phyloP scores from a whole-genome alignment of 306 rosid genomes.

The Glycyrrhiza uralensis region DNA sequence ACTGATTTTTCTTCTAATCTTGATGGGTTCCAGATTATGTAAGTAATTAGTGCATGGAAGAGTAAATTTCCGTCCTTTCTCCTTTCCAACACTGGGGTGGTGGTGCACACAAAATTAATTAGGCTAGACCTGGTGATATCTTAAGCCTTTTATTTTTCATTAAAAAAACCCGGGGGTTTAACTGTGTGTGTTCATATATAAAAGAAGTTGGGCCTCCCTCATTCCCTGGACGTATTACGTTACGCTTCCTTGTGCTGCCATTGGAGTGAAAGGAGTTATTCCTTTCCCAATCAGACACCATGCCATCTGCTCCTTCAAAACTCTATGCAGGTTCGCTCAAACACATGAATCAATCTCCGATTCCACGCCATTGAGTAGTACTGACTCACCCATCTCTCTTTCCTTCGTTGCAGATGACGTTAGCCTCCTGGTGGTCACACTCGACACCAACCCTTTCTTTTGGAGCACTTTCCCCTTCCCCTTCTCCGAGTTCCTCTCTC shows the following conservation, averaged over 20 bases:
- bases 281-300: slow-evolving; percentile 6
- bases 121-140: too few relatives aligned
- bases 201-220: too few relatives aligned
- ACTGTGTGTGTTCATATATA: too few relatives aligned
- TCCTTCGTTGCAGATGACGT: slow-evolving; percentile 71
- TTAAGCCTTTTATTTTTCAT: too few relatives aligned
- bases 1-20: too few relatives aligned
- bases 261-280: not conserved
- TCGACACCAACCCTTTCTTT: slow-evolving; percentile 89
- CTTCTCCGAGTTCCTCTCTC: slow-evolving; percentile 80
- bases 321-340: slow-evolving; percentile 54
- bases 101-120: too few relatives aligned
- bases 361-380: not conserved
- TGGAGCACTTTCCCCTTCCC: slow-evolving; percentile 69
- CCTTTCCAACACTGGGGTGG: too few relatives aligned
- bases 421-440: slow-evolving; percentile 71
- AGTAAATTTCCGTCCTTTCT: too few relatives aligned
- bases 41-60: too few relatives aligned
- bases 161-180: too few relatives aligned
- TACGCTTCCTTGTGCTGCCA: not conserved
- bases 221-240: not conserved
- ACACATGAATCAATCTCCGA: not conserved
- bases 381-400: not conserved
- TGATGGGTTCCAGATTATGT: too few relatives aligned
- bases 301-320: slow-evolving; percentile 81